Percentiles rank a stretch among this genome's conserved stretches.
phyloP scores from a whole-genome alignment of 176 grass and related monocot species.

The Ensete glaucum region DNA sequence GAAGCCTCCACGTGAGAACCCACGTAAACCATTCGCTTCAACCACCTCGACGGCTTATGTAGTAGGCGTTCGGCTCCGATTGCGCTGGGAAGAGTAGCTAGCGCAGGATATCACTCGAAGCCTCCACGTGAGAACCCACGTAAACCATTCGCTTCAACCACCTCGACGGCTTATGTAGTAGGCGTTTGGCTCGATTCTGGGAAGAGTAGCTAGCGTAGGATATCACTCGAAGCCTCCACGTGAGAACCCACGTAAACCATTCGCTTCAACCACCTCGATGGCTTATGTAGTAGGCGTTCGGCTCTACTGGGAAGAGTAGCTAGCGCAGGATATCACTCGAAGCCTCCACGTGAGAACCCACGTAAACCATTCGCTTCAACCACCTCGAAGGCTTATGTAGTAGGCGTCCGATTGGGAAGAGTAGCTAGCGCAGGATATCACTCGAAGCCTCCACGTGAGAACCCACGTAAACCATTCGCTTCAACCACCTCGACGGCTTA shows the following conservation, averaged over 20 bases:
- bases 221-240: background rate
- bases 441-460: background rate
- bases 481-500: too few species aligned
- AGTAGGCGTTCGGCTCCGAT: background rate
- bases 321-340: too few species aligned
- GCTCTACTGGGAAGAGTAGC: background rate
- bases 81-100: background rate
- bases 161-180: too few species aligned
- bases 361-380: too few species aligned
- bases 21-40: too few species aligned
- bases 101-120: too few species aligned
- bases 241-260: background rate
- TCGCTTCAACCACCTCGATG: too few species aligned
- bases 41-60: background rate
- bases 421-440: too few species aligned
- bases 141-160: too few species aligned
- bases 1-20: background rate
- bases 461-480: too few species aligned
- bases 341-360: background rate
- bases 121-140: background rate
- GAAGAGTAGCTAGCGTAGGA: too few species aligned
- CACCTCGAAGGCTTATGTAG: too few species aligned
- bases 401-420: background rate
- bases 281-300: background rate
- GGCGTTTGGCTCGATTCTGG: background rate